Conservation (phyloP, 805 yeast genomes). For the Saturnispora halmiae region DNA sequence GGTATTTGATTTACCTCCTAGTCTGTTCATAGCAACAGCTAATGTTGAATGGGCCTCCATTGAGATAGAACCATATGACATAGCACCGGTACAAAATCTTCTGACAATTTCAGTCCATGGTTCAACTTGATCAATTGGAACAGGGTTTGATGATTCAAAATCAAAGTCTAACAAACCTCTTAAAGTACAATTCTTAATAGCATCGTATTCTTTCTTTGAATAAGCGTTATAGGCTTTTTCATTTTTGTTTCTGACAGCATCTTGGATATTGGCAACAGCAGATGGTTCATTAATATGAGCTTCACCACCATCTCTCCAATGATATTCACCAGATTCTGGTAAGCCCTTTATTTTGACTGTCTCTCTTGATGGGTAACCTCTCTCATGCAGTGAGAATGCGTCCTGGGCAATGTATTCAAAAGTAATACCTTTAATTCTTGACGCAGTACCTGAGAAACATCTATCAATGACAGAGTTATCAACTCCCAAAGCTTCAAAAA, state of each 20-base stretch:
- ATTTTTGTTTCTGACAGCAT: constrained; percentile 96
- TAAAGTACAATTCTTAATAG: constrained; percentile 84
- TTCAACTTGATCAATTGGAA: constrained; percentile 95
- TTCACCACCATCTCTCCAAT: constrained; percentile 98
- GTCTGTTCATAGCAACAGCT: constrained; percentile 96
- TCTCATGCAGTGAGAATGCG: constrained; percentile 86
- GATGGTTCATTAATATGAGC: constrained; percentile 91
- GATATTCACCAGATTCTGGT: constrained; percentile 95
- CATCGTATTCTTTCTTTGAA: constrained; percentile 82
- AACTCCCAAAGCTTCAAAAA: constrained; percentile 92
- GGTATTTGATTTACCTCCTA: constrained; percentile 95
- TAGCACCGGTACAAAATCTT: constrained; percentile 97
- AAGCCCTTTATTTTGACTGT: constrained; percentile 63
- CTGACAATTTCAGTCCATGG: constrained; percentile 99
- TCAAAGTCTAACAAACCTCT: constrained; percentile 93
- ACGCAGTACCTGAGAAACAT: constrained; percentile 96
- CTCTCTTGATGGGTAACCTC: constrained; percentile 77
- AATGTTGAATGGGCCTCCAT: constrained; percentile 97
- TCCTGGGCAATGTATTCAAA: constrained; percentile 95
- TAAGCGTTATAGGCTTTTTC: constrained; percentile 88
- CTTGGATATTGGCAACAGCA: constrained; percentile 92
- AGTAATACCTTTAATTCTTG: constrained; percentile 91
- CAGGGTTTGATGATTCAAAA: constrained; percentile 56
- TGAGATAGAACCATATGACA: constrained; percentile 98
- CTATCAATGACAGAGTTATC: constrained; percentile 92